Evolutionary conservation across 2,329 filamentous ascomycete species (phyloP), one percentile per base, ranked within the genome.

Genomic region (Hypoxylon sp.): DNA sequence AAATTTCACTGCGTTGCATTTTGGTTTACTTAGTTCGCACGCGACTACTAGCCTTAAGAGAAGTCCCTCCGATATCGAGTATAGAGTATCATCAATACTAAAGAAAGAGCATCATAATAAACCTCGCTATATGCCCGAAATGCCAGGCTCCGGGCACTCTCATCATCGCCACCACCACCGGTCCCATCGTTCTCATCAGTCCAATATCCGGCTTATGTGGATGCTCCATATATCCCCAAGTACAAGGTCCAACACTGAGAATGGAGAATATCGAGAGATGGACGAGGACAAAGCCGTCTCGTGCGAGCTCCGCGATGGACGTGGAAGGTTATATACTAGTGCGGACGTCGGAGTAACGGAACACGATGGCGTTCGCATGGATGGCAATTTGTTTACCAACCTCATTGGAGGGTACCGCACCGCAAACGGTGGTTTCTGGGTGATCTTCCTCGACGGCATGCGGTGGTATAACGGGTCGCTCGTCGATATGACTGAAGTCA

Each of bases 391-490:
- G 10, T 50, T 35, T 14, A 9, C 2, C 14, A 33, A n/a, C 29
- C 55, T 59, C 10, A 5, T n/a, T 2, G 51, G 50, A 10, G 26
- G 26, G 14, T 60, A 57, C 44, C 39, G 17, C 17, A 44, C 42
- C 29, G 3, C 17, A 8, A 17, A 17, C 2, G 14, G 24, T 5
- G 63, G 55, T 3, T 19, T 66, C 9, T 57, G 50, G 55, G 22
- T 60, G 4, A 10, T 66, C n/a, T 66, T 57, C 31, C 8, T 66
- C 19, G 51, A 66, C 14, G 63, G 63, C 13, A 61, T 61, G 63
- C 63, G 58, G 2, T 66, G 46, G 57, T 66, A 57, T 31, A 51
- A 46, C 19, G 13, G 39, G 5, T 14, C 14, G 2, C 14, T 11
- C 3, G 22, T 39, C 11, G 31, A 22, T 1, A 13, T 13, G 8